Evolutionary conservation across 1,139 yeast species (phyloP), one percentile per base, ranked within the genome.

Genomic region (Suhomyces choctaworum): DNA sequence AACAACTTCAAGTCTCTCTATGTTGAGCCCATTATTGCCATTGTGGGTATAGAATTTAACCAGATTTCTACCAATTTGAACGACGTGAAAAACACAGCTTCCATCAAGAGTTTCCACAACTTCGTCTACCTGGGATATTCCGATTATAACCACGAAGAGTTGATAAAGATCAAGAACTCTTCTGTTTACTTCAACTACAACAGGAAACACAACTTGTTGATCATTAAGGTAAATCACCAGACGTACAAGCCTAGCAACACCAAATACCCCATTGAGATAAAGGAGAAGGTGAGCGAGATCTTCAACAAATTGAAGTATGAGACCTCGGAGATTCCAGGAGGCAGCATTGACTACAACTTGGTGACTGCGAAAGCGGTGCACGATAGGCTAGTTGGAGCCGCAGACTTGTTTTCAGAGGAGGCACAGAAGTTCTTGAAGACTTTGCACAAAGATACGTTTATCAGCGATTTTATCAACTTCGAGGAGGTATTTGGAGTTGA

Each of bases 1-100:
- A 64, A 59, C 30, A 62, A 64, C 41, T 58, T 70, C 38, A 57
- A 56, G 36, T 59, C 60, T 31, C 61, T 68, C 31, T 70, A 61
- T 44, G 47, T 69, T 27, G 73, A 69, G 38, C 73, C 73, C 25
- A 56, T 68, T 29, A 56, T 68, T 42, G 73, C 71, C 25, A 48
- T 67, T 31, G 42, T 57, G 36, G 60, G 58, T 13, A 49, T 60
- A 26, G 61, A 60, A 29, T 67, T 60, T 41, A 51, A 56, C 24
- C 62, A 63, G 31, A 56, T 63, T 23, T 54, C 64, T 7, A 51
- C 68, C 14, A 70, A 69, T 47, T 50, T 64, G 21, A 40, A 45
- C 25, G 58, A 55, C 27, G 48, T 44, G 35, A 62, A 56, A 29
- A n/a, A n/a, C n/a, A 50, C 63, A 2, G 49, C 50, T 25, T 59